Percentiles rank a stretch among this genome's conserved stretches.
Conservation (phyloP, 805 yeast genomes). For the Alloascoidea africana region DNA sequence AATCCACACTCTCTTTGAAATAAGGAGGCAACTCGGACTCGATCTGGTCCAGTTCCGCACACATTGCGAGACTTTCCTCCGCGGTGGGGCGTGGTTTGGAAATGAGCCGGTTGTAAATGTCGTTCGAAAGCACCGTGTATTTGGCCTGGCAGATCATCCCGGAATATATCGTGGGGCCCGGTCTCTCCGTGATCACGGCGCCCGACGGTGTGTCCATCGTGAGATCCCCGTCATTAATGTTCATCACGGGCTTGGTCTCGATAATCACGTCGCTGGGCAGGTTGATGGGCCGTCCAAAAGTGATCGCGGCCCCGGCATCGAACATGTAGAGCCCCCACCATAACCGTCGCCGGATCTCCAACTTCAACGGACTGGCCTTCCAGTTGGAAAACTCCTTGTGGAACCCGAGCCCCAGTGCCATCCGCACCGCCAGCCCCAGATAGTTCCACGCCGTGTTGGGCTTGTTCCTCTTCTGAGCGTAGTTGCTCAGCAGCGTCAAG, state of each 20-base stretch:
- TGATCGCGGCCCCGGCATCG: conserved; percentile 48
- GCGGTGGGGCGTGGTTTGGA: conserved; percentile 32
- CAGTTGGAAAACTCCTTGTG: conserved; percentile 35
- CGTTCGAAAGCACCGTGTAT: conserved; percentile 31
- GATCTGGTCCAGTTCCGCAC: conserved; percentile 25
- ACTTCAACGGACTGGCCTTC: conserved; percentile 25
- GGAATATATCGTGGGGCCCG: conserved; percentile 37
- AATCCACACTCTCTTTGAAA: conserved; percentile 25
- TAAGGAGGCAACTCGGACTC: conserved; percentile 28
- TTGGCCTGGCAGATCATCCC: conserved; percentile 41
- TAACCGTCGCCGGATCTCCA: conserved; percentile 41
- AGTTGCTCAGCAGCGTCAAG: conserved; percentile 37
- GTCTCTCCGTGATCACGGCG: conserved; percentile 10
- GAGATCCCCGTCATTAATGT: conserved; percentile 30
- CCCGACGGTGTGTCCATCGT: conserved; percentile 10
- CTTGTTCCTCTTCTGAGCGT: conserved; percentile 47
- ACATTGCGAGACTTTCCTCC: conserved; percentile 33
- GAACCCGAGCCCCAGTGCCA: conserved; percentile 53
- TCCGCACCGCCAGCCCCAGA: conserved; percentile 45
- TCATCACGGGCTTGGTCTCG: conserved; percentile 34
- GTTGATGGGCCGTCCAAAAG: conserved; percentile 50
- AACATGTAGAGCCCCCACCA: conserved; percentile 59
- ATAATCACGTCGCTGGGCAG: conserved; percentile 30
- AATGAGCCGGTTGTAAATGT: conserved; percentile 30
- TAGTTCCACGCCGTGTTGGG: conserved; percentile 60